Base-by-base conservation (phyloP, 306 rosid species). In the Rosa multiflora region DNA sequence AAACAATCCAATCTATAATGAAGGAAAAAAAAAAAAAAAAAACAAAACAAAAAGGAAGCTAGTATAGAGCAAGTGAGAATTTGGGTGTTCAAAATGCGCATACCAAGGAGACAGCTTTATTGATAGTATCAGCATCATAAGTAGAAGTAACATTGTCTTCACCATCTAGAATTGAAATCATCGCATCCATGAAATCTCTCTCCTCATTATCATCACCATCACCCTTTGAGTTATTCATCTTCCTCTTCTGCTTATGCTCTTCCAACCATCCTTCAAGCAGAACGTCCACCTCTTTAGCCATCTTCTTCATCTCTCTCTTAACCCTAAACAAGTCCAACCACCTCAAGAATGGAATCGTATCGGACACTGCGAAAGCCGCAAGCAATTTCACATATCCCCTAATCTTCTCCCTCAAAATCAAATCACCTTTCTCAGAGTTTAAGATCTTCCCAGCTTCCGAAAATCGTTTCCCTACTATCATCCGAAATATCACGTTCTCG, bases 201-300 rank as follows among this genome's bases (percentile, higher is more conserved):
- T 21, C 76, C 15, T 9, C 51, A 15, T 68, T 23, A 37, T 37
- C 47, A 3, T 1, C 76, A 47, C 15, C 3, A 47, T 47, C 51
- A 10, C 14, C 15, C 15, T 47, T 47, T 47, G 51, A 47, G 14
- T 47, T 47, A 2, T 47, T 47, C 51, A 17, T 63, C 49, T 21
- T 70, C 21, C 15, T 37, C 73, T 71, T 63, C 43, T 82, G 82
- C 73, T 71, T 63, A 49, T 82, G 85, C 76, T 82, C 78, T 32
- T 77, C 70, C 1, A 72, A 48, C 85, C 81, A 77, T 55, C 74
- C 35, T 32, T 55, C 40, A n/a, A 74, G 10, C 48, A 77, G 1
- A 3, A 12, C 18, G 32, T 77, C 81, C n/a, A 72, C 18, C 51
- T 63, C 78, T 12, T 69, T 70, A 5, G 59, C 53, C 4, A 70